These are phyloP conservation scores for Endocalyx cinctus DNA, from an alignment of 2,329 filamentous ascomycete species.

Conservation along the genomic window DNA sequence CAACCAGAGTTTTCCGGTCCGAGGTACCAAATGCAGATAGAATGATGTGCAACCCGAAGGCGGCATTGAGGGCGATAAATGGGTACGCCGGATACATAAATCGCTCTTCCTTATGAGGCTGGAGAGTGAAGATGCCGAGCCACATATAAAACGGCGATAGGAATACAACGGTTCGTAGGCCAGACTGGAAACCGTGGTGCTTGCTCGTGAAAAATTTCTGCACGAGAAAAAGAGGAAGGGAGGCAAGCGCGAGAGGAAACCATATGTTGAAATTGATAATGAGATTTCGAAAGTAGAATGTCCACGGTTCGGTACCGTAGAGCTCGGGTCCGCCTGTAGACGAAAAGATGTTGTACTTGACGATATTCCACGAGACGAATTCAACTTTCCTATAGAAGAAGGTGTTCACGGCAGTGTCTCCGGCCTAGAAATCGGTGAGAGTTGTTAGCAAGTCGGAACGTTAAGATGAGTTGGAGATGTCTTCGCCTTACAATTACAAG, in stretches of 20 bases:
- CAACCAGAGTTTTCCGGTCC: conserved; percentile 60
- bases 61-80: conserved; percentile 82
- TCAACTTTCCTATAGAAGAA: conserved; percentile 80
- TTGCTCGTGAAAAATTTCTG: conserved; percentile 64
- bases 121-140: conserved; percentile 83
- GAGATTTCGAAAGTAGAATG: conserved; percentile 91
- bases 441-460: conserved; percentile 6
- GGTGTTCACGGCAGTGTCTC: conserved; percentile 69
- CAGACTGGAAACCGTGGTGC: conserved; percentile 60
- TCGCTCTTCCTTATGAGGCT: conserved; percentile 95
- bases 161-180: conserved; percentile 73
- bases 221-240: conserved; percentile 69
- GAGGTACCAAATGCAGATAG: conserved; percentile 69
- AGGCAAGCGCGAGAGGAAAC: conserved; percentile 74
- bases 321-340: conserved; percentile 79
- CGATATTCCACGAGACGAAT: conserved; percentile 84
- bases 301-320: conserved; percentile 94
- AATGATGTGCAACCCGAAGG: conserved; percentile 76
- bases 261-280: conserved; percentile 93
- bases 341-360: conserved; percentile 92
- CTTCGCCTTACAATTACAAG: conserved; percentile 60
- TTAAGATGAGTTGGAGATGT: neutral
- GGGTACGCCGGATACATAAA: conserved; percentile 99
- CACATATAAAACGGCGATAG: conserved; percentile 88
- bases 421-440: conserved; percentile 41